Base-by-base conservation (phyloP, 768 basidiomycete genomes). In the Lactarius sp. region DNA sequence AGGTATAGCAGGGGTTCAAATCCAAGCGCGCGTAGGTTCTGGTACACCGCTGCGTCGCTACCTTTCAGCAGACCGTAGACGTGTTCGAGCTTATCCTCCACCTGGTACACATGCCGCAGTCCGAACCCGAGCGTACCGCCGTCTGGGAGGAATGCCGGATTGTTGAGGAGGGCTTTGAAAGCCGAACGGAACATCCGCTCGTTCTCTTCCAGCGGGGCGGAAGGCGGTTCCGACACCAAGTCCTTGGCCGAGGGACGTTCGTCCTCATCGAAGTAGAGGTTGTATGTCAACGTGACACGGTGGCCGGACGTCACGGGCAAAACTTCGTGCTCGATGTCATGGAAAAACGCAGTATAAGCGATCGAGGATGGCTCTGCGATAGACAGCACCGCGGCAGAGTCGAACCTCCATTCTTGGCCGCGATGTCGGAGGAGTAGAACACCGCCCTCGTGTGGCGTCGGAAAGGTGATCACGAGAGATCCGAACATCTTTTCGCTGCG, bases 281-380 rank as follows among this genome's bases (percentile, higher is more conserved):
- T 80, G 68, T 77, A 27, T 27, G 27, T 27, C 27, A 27, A 27
- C 27, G 27, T 27, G 27, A 27, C 27, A 27, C 27, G 27, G 80
- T 76, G 68, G 0, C 81, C 81, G 0, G 75, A 72, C 4, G 41
- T 71, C 58, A 82, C 78, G 0, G 71, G 73, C 20, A 73, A 51
- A 56, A 82, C 77, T 58, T 82, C 79, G 61, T 81, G 79, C 49
- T 81, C 76, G 61, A 80, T 71, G 49, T 81, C 79, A 46, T 74
- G 73, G 70, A 74, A 77, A 62, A 82, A 80, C 10, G 78, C 76
- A 34, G 73, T 70, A 69, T 77, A 82, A 9, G 72, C 74, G 9
- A 77, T 69, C 7, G 60, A 70, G 6, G 69, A 66, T 6, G 34
- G 47, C 1, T 9, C 10, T 13, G 63, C 12, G 9, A 62, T 51